Evolutionary conservation across 177 flowering plant genomes (phyloP).

Genomic region (Vitis hybrid): DNA sequence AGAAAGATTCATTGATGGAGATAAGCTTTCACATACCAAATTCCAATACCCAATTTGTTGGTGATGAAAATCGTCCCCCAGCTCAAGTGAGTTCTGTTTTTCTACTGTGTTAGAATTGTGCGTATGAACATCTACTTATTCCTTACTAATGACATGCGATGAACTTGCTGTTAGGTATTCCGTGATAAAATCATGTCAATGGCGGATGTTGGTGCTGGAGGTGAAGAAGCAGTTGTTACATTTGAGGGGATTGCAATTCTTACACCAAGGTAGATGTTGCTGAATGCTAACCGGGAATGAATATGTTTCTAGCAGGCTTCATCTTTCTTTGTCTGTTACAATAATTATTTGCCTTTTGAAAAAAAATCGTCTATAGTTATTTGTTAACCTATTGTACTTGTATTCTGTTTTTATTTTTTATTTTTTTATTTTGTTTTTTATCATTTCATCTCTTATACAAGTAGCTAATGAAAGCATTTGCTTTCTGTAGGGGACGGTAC

Average conservation of each 20-base stretch:
- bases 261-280: constrained; percentile 75
- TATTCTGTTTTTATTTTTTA: not conserved
- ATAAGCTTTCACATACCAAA: constrained; percentile 91
- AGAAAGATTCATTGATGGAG: constrained; percentile 99
- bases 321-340: not conserved
- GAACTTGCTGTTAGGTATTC: constrained; percentile 52
- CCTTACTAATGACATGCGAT: constrained; percentile 2
- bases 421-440: not conserved
- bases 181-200: constrained; percentile 84
- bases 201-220: constrained; percentile 92
- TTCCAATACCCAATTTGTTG: constrained; percentile 90
- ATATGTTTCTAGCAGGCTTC: not conserved
- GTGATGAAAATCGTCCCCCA: constrained; percentile 90
- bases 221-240: constrained; percentile 86
- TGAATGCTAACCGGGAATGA: not conserved
- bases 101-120: not conserved
- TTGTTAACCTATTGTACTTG: not conserved
- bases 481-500: constrained; percentile 79
- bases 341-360: not conserved
- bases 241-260: constrained; percentile 96
- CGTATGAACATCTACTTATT: not conserved
- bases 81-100: constrained; percentile 60
- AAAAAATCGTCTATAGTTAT: too few species aligned
- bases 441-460: not conserved
- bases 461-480: constrained; percentile 2